Evolutionary conservation across 805 yeast species (phyloP).

Genomic region (Blastobotrys terrestris): DNA sequence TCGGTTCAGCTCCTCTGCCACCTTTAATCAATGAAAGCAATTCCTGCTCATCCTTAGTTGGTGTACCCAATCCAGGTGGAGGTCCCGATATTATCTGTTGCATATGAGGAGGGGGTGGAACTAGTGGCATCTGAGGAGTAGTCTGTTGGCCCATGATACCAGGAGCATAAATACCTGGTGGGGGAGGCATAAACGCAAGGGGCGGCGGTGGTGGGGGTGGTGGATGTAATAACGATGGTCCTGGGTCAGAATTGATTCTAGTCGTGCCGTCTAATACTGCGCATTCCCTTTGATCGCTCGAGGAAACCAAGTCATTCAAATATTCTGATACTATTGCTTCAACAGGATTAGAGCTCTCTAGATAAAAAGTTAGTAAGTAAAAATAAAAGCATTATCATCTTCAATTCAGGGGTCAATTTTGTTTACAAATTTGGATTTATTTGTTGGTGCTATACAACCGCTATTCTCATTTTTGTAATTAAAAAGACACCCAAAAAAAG

Average conservation of each 20-base stretch:
- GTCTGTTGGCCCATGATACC: neutral
- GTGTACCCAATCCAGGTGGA: neutral
- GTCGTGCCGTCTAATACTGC: neutral
- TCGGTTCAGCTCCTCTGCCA: neutral
- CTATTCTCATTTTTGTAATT: neutral
- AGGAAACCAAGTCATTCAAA: neutral
- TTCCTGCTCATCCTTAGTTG: constrained; percentile 3
- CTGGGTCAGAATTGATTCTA: neutral
- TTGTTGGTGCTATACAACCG: neutral
- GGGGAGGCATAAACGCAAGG: constrained; percentile 5
- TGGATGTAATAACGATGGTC: neutral
- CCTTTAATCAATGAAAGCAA: constrained; percentile 7
- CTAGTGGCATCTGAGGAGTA: neutral
- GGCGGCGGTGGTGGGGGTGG: constrained; percentile 5
- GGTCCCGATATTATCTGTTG: neutral
- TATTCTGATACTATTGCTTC: neutral
- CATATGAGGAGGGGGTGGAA: neutral
- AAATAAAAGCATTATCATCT: neutral
- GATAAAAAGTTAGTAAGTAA: neutral
- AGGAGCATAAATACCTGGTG: neutral
- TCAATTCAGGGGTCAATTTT: neutral
- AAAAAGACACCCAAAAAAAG: neutral
- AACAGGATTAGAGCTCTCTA: neutral
- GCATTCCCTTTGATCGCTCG: neutral
- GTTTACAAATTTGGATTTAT: neutral